Base-by-base conservation (phyloP, 768 basidiomycete species). In the Kwoniella newhampshirensis region DNA sequence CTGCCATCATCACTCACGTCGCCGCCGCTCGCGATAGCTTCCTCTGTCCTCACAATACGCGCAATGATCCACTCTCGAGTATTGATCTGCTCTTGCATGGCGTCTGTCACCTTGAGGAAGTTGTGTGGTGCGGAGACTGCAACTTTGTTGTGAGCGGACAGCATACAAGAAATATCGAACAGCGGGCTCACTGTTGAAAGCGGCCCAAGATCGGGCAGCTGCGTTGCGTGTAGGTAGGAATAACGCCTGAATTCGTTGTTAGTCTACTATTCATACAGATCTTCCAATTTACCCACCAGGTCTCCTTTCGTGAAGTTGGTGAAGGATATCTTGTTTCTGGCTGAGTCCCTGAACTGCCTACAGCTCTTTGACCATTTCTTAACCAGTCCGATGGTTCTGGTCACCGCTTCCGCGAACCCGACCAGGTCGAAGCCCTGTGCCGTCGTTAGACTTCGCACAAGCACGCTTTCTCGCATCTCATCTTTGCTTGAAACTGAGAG, bases 361-460 rank as follows among this genome's bases (percentile, higher is more conserved):
- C 91, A 94, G 73, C 93, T 91, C 74, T 91, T 96, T 79, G 92
- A 89, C 91, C 92, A 98, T 74, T 94, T 96, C 54, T 89, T 86
- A 57, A 92, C 71, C 36, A 77, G 44, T 8, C 53, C 88, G 9
- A 89, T 87, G 13, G 87, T 84, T 74, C 91, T 90, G 53, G 81
- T 78, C 41, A 97, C 83, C 0, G 85, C 85, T 49, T 94, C 92
- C 46, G 89, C 76, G 75, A 96, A 94, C 62, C 84, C 82, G 63
- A 89, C 88, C 63, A 92, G 86, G 69, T 91, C 89, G 69, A 89
- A 89, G 23, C 82, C 47, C 17, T 59, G 47, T 11, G 75, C 68
- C 18, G 47, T 41, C 3, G 63, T 69, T 2, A 74, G 60, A 21
- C 66, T 67, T 36, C 60, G 46, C 17, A 64, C 52, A 13, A 74